Percentiles rank a stretch among this genome's conserved stretches.
Evolutionary conservation across 2,329 filamentous ascomycete genomes (phyloP).

Genomic region (Aspergillus sojae): DNA sequence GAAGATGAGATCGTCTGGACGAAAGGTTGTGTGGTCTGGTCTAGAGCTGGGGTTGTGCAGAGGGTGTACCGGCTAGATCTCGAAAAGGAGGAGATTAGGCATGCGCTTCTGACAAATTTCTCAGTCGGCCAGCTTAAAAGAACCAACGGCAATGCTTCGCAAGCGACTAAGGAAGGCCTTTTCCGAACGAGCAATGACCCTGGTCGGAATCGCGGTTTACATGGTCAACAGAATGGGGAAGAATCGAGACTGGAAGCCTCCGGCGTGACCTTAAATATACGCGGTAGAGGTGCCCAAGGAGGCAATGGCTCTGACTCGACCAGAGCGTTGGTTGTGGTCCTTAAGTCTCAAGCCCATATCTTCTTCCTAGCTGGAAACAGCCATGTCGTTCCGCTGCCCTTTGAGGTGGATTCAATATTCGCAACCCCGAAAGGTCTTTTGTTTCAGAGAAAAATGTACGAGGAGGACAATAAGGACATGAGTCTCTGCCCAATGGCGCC

Average conservation of each 20-base stretch:
- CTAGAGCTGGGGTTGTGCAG: constrained; percentile 78
- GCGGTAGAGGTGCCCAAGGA: constrained; percentile 29
- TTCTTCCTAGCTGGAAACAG: constrained; percentile 87
- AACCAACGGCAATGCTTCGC: constrained; percentile 14
- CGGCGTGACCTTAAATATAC: constrained; percentile 29
- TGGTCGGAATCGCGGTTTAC: constrained; percentile 12
- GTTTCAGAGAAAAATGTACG: constrained; percentile 73
- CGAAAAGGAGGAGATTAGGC: constrained; percentile 83
- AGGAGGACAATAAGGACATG: constrained; percentile 20
- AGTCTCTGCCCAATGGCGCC: constrained; percentile 58
- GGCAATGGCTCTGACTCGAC: constrained; percentile 27
- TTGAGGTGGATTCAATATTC: constrained; percentile 87
- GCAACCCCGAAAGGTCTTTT: constrained; percentile 81
- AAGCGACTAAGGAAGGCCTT: constrained; percentile 10
- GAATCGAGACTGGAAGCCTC: constrained; percentile 26
- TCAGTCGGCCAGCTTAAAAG: constrained; percentile 48
- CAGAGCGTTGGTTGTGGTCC: constrained; percentile 81
- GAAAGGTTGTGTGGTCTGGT: constrained; percentile 80
- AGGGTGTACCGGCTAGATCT: constrained; percentile 84
- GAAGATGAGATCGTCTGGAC: constrained; percentile 84
- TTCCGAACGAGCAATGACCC: constrained; percentile 9
- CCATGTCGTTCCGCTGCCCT: constrained; percentile 89
- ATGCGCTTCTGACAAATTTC: constrained; percentile 85
- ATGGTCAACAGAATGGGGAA: constrained; percentile 23
- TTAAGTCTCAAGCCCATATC: constrained; percentile 90